Percentiles rank a stretch among this genome's conserved stretches.
Conservation (phyloP, 2,329 filamentous ascomycete genomes). For the Diaporthe caulivora region DNA sequence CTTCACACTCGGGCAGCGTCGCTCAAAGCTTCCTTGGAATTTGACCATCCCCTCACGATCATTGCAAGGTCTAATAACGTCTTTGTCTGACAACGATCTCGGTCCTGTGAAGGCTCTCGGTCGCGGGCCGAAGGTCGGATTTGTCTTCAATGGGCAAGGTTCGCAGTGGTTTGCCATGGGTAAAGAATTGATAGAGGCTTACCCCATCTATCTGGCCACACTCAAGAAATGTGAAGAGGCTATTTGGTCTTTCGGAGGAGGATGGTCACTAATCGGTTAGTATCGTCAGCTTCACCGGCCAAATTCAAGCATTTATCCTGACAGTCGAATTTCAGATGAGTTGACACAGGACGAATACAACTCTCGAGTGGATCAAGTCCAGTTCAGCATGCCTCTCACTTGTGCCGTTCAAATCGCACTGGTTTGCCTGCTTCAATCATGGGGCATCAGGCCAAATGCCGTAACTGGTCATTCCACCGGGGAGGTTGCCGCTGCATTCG, state of each 20-base stretch:
- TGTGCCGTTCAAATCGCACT: slow-evolving; percentile 52
- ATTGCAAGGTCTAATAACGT: neutral
- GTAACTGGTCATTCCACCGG: slow-evolving; percentile 44
- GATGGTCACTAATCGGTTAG: slow-evolving; percentile 42
- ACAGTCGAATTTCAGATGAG: neutral
- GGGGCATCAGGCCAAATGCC: slow-evolving; percentile 37
- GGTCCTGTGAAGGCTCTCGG: neutral
- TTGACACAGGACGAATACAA: neutral
- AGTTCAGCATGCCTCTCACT: slow-evolving; percentile 45
- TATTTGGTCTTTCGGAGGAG: slow-evolving; percentile 41
- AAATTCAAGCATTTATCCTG: accelerated
- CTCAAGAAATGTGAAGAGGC: slow-evolving; percentile 41
- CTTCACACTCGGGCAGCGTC: slow-evolving; percentile 14
- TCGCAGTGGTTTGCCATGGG: slow-evolving; percentile 47
- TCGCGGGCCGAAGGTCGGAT: slow-evolving; percentile 33
- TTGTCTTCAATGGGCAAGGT: slow-evolving; percentile 51
- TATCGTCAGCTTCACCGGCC: neutral
- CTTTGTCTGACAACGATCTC: neutral
- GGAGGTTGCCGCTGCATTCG: slow-evolving; percentile 44
- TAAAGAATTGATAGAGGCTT: slow-evolving; percentile 39
- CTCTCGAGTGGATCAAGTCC: slow-evolving; percentile 43
- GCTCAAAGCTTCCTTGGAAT: neutral
- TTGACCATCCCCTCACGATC: neutral
- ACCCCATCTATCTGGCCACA: slow-evolving; percentile 41
- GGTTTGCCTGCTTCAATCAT: slow-evolving; percentile 44